Base-by-base conservation (phyloP, 2,329 filamentous ascomycete genomes). In the Neofusicoccum umdonicola region DNA sequence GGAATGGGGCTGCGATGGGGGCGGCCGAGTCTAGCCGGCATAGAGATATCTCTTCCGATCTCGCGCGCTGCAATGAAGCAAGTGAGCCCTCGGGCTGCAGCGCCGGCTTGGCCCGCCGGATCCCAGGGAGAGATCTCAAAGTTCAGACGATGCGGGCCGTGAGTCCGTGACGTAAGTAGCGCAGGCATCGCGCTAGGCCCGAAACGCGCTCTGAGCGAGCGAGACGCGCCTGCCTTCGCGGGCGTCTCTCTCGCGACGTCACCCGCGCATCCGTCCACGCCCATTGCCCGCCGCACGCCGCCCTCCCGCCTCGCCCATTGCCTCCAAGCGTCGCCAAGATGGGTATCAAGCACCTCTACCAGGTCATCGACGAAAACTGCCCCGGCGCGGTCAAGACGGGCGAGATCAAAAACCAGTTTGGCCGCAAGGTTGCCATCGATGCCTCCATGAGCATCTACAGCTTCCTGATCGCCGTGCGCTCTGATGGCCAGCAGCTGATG, bases 391-490 rank as follows among this genome's bases (percentile, higher is more conserved):
- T 97, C 84, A 98, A 97, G 80, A 90, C 93, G 74, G 92, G 95
- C 66, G 95, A 99, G 76, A 99, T 99, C 84, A 99, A 99, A 82
- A 94, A 94, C 72, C 95, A 99, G 70, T 99, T 99, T 76, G 95
- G 95, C 68, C 91, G 95, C 77, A 99, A 99, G 81, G 94, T 99
- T 67, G 94, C 94, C 61, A 97, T 97, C 79, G 81, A 83, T 78
- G 91, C 89, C 51, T 99, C 95, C 54, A 99, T 99, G 95, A 96
- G 92, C 80, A 93, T 99, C 74, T 99, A 99, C 85, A 96, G 92
- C 79, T 99, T 99, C 83, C 87, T 99, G 67, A 95, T 99, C 76
- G 95, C 95, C 57, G 95, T 99, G 63, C 93, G 95, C 71, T 97
- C 93, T 72, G 93, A 97, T 72, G 95, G 95, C 71, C 92, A 99